Percentiles rank a stretch among this genome's conserved stretches.
Conservation (phyloP, 768 basidiomycete species). For the Daedaleopsis sinensis region DNA sequence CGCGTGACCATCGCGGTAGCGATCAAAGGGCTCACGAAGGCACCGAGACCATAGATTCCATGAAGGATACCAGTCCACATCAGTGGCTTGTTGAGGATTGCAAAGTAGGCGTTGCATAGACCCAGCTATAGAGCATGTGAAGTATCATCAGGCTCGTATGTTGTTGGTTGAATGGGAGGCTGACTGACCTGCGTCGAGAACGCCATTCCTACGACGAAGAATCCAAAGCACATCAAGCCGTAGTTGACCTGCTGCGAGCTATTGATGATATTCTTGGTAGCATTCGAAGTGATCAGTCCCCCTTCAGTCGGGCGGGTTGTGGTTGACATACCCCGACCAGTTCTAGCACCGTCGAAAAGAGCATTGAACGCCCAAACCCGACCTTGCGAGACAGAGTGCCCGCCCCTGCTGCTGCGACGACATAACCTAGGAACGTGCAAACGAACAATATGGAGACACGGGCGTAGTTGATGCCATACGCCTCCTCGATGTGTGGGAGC, state of each 20-base stretch:
- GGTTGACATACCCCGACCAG: slow-evolving; percentile 24
- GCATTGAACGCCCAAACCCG: slow-evolving; percentile 28
- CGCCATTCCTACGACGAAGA: slow-evolving; percentile 29
- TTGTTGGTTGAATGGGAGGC: background rate
- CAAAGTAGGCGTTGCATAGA: slow-evolving; percentile 31
- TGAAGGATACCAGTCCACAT: slow-evolving; percentile 30
- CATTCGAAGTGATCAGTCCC: background rate
- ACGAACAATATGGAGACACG: slow-evolving; percentile 30
- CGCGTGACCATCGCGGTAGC: slow-evolving; percentile 28
- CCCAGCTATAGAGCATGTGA: slow-evolving; percentile 17
- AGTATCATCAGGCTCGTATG: no score
- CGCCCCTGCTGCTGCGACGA: slow-evolving; percentile 25
- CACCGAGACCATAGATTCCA: slow-evolving; percentile 30
- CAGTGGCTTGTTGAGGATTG: slow-evolving; percentile 28
- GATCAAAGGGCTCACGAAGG: slow-evolving; percentile 27
- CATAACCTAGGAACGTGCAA: slow-evolving; percentile 28
- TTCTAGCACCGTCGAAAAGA: slow-evolving; percentile 23
- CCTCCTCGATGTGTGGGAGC: slow-evolving; percentile 28
- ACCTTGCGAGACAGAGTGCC: slow-evolving; percentile 24
- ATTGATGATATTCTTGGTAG: slow-evolving; percentile 29
- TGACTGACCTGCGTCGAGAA: slow-evolving; percentile 28
- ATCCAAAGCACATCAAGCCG: slow-evolving; percentile 31
- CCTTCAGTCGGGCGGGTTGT: background rate
- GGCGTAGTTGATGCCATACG: slow-evolving; percentile 28
- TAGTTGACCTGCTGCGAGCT: slow-evolving; percentile 29